phyloP scores from a whole-genome alignment of 306 rosid genomes.

The Potentilla sterilis region DNA sequence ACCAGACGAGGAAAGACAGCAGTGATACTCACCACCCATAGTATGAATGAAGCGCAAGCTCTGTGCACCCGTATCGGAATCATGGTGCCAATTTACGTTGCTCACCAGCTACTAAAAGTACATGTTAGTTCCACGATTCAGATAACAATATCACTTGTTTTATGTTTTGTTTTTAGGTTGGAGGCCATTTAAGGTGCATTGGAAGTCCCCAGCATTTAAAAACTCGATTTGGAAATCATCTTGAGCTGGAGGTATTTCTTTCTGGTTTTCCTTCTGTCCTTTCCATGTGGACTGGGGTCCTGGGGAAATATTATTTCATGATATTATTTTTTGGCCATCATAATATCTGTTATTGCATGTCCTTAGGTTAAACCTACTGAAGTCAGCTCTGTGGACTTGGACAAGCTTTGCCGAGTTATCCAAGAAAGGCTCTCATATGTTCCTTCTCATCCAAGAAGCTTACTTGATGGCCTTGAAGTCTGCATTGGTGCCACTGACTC shows the following conservation, averaged over 20 bases:
- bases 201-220: constrained; percentile 97
- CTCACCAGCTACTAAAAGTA: constrained; percentile 29
- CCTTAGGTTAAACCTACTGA: constrained; percentile 81
- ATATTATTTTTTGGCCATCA: constrained; percentile 10
- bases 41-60: constrained; percentile 99
- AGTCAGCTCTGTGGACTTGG: constrained; percentile 69
- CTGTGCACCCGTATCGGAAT: constrained; percentile 91
- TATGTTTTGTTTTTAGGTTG: constrained; percentile 60
- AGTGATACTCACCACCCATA: constrained; percentile 87
- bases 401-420: constrained; percentile 62
- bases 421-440: constrained; percentile 52
- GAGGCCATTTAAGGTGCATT: constrained; percentile 79
- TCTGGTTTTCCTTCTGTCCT: not conserved
- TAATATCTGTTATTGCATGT: constrained; percentile 12
- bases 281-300: not conserved
- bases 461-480: constrained; percentile 78
- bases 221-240: constrained; percentile 88
- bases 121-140: constrained; percentile 5
- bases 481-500: constrained; percentile 75
- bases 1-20: constrained; percentile 96
- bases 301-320: not conserved
- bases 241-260: constrained; percentile 77
- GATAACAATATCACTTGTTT: constrained; percentile 12
- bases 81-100: constrained; percentile 53
- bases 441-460: constrained; percentile 77